Conservation (phyloP, 192 early-diverging fungal genomes). For the Rhizophagus prolifer region DNA sequence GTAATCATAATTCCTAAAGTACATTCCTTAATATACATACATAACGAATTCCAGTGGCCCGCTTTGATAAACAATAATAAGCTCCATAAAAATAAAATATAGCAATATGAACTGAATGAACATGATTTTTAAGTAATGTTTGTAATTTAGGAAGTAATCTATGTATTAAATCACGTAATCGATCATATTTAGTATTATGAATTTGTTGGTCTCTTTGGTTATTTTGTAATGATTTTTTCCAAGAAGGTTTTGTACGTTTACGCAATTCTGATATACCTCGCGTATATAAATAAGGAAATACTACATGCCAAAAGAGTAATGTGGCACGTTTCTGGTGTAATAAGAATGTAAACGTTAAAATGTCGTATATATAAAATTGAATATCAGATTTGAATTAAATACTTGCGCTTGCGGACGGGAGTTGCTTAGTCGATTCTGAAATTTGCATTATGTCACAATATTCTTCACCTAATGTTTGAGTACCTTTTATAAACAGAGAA, state of each 20-base stretch:
- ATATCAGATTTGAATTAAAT: not conserved
- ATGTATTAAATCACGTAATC: constrained; percentile 15
- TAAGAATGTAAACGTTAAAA: constrained; percentile 5
- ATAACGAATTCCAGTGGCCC: constrained; percentile 78
- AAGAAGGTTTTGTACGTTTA: constrained; percentile 32
- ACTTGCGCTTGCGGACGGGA: constrained; percentile 48
- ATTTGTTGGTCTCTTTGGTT: too few species aligned
- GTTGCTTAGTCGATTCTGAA: constrained; percentile 43
- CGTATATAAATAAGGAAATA: constrained; percentile 47
- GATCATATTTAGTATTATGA: constrained; percentile 12
- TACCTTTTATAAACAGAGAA: constrained; percentile 40
- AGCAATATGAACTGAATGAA: constrained; percentile 70
- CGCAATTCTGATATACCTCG: constrained; percentile 37
- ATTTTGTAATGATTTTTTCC: not conserved
- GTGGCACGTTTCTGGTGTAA: constrained; percentile 38
- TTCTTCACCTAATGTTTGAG: constrained; percentile 92
- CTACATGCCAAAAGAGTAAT: constrained; percentile 45
- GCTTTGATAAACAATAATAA: constrained; percentile 81
- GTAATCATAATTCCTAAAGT: not conserved
- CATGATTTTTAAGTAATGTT: constrained; percentile 47
- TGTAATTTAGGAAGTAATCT: constrained; percentile 44
- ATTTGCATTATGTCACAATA: constrained; percentile 89
- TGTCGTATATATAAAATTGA: not conserved
- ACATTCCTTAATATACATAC: constrained; percentile 37
- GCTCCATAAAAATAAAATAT: constrained; percentile 87